Conservation (phyloP, 371 early-diverging fungal genomes). For the Mucor velutinosus region DNA sequence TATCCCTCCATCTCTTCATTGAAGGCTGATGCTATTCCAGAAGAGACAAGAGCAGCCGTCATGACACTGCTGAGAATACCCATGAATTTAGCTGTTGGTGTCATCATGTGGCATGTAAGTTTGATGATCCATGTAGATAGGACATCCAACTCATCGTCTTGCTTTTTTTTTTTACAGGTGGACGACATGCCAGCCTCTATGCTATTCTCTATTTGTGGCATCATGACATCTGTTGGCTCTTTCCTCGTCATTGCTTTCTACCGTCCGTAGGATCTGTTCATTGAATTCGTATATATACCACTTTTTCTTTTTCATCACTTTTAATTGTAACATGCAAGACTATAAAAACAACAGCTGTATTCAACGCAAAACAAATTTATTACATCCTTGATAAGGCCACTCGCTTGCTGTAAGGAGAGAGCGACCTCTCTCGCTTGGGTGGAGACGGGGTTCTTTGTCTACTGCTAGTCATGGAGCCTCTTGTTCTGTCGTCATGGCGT, state of each 20-base stretch:
- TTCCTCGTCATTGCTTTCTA: constrained; percentile 23
- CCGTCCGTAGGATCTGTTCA: not conserved
- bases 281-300: not conserved
- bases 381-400: not conserved
- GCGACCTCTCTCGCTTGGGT: constrained; percentile 8
- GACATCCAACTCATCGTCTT: not conserved
- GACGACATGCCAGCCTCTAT: constrained; percentile 20
- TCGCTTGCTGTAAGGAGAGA: constrained; percentile 24
- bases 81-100: constrained; percentile 76
- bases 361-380: not conserved
- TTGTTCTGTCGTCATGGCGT: constrained; percentile 9
- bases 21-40: constrained; percentile 70
- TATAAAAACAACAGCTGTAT: not conserved
- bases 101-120: constrained; percentile 64
- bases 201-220: constrained; percentile 26
- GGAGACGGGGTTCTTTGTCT: not conserved
- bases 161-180: constrained; percentile 12
- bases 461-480: not conserved
- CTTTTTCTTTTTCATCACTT: not conserved
- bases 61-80: constrained; percentile 80
- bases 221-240: constrained; percentile 25
- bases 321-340: not conserved
- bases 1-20: constrained; percentile 74
- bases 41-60: constrained; percentile 73
- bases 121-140: too few species aligned